Percentiles rank a stretch among this genome's conserved stretches.
Evolutionary conservation across 139 green algal species (phyloP).

Genomic region (Micractinium conductrix): DNA sequence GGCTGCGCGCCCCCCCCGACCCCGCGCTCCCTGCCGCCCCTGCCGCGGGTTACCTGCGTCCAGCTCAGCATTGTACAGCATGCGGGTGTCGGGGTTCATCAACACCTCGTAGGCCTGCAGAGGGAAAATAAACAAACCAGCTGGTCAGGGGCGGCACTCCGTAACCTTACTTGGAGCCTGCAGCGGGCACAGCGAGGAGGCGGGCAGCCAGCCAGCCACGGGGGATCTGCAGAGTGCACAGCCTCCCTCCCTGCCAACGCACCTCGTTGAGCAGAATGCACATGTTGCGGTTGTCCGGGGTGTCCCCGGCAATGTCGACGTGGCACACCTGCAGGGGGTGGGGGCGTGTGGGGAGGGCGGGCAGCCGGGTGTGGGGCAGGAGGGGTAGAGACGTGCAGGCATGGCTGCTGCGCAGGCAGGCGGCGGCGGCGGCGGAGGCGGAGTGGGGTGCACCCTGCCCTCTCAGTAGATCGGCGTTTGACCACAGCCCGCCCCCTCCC

Average conservation of each 20-base stretch:
- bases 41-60: no score
- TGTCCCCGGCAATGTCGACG: conserved; percentile 71
- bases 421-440: neutral
- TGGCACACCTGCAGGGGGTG: conserved; percentile 63
- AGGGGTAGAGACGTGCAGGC: neutral
- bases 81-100: conserved; percentile 56
- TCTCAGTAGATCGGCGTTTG: no score
- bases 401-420: neutral
- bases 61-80: conserved; percentile 71
- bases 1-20: no score
- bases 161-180: no score
- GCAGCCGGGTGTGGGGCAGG: neutral
- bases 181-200: neutral
- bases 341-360: neutral
- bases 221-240: neutral
- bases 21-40: no score
- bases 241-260: no score
- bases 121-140: no score
- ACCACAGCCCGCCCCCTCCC: no score
- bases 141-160: no score
- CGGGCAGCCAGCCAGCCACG: neutral
- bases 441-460: no score
- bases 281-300: conserved; percentile 73
- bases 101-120: conserved; percentile 37
- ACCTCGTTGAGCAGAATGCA: conserved; percentile 91